Evolutionary conservation across 208 protist genomes (phyloP), one percentile per base, ranked within the genome.

Genomic region (Acanthamoeba pearcei): DNA sequence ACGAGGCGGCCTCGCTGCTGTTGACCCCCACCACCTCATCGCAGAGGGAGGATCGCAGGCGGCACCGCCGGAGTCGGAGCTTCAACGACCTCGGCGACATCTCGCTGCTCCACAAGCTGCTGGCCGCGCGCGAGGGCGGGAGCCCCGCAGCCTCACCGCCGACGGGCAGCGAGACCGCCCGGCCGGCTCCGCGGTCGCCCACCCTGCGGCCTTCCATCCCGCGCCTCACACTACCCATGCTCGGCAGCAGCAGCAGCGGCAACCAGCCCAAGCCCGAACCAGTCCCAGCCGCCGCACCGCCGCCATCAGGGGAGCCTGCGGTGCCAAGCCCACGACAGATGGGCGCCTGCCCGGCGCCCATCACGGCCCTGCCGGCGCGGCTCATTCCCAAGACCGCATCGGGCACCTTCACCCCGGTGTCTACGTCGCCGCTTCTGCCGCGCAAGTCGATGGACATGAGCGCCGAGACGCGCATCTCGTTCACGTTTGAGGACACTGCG

Each of bases 11-110:
- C 46, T 49, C 46, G 9, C 46, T 32, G 12, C 10, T 60, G 46
- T 6, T 42, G 78, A 78, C 35, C 5, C 70, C 32, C 42, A 9
- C 10, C 38, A 49, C 46, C 46, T 38, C 9, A 38, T 6, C 78
- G 46, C 19, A 10, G n/a, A 86, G 60, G 46, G 78, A 86, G 19
- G 29, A 42, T 27, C 38, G 51, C 10, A 27, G 15, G 46, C 38
- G 78, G 17, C 78, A 86, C 78, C 78, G 78, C 38, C 78, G 78
- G 9, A 86, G 78, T 32, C 38, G 78, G 13, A 86, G 78, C 51
- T 86, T 86, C 78, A 86, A 86, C 78, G 78, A 86, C 78, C 46
- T 86, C 6, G 51, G 51, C 51, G 78, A 86, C 51, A 86, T 86
- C 38, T 62, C 49, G 27, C 46, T 86, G 78, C 78, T 86, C 22